Base-by-base conservation (phyloP, 1,284 basidiomycete genomes). In the Cerrena zonata region DNA sequence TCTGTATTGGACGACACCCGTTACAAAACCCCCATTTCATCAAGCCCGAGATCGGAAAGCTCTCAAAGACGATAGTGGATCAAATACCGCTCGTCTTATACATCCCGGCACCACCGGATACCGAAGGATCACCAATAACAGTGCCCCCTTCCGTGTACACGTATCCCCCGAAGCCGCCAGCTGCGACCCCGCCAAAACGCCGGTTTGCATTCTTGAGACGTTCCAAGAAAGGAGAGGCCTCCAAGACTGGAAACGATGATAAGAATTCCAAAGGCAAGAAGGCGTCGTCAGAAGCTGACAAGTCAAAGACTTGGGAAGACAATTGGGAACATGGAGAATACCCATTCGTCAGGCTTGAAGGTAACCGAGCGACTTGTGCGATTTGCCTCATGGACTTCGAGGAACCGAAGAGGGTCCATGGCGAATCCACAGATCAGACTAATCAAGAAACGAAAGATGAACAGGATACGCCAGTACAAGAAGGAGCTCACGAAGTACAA, bases 311-410 rank as follows among this genome's bases (percentile, higher is more conserved):
- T 19, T 73, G 69, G 69, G 74, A 76, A 54, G 73, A 74, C 50
- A 65, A 68, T 40, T 81, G 78, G 77, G 80, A 79, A 55, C 65
- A 70, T 45, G 67, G 70, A 39, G 74, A 75, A 45, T 77, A 76
- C 57, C 79, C 79, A n/a, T 81, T 81, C 63, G 79, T 91, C 36
- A 70, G 84, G 39, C 73, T 91, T 26, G 85, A 87, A 58, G 83
- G 80, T 18, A 88, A 91, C 60, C 81, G 88, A 43, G 89, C 89
- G 4, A 79, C 82, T 12, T 91, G 88, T 65, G 85, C 86, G 25
- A 87, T 91, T 51, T 91, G 89, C 64, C 67, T 91, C 58, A 76
- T 84, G 76, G 89, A 91, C 63, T 91, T 89, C 55, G 85, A 86
- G 58, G 84, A 84, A 63, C 88, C 88, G 12, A 82, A 71, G 61